These are phyloP conservation scores for Kalmusia sp. DNA, from an alignment of 2,329 filamentous ascomycete genomes.

Conservation along the genomic window DNA sequence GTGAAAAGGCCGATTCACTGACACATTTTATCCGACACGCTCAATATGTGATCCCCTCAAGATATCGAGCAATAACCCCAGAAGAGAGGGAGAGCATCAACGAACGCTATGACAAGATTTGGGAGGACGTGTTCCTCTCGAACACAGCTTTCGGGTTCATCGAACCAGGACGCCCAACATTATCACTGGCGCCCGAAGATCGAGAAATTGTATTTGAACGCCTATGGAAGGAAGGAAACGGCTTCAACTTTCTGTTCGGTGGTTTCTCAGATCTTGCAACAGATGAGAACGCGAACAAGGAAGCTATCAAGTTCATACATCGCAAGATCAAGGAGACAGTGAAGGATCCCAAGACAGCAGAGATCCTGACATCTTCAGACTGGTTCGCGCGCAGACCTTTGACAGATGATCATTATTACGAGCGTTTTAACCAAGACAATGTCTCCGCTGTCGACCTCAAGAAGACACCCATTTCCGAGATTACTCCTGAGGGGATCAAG, in stretches of 20 bases:
- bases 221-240: slow-evolving; percentile 24
- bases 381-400: slow-evolving; percentile 42
- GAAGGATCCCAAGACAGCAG: slow-evolving; percentile 1
- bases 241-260: slow-evolving; percentile 40
- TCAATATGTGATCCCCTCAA: slow-evolving; percentile 63
- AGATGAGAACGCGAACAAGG: slow-evolving; percentile 43
- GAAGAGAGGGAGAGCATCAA: slow-evolving; percentile 40
- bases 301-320: slow-evolving; percentile 48
- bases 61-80: slow-evolving; percentile 29
- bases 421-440: slow-evolving; percentile 47
- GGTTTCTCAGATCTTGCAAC: slow-evolving; percentile 30
- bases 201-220: slow-evolving; percentile 15
- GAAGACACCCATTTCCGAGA: slow-evolving; percentile 41
- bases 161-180: slow-evolving; percentile 19
- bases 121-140: slow-evolving; percentile 31
- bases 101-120: slow-evolving; percentile 44
- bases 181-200: slow-evolving; percentile 9
- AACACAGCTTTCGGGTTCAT: slow-evolving; percentile 43
- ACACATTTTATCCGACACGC: slow-evolving; percentile 14
- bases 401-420: slow-evolving; percentile 52
- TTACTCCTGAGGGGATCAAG: slow-evolving; percentile 46
- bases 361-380: neutral
- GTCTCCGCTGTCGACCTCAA: slow-evolving; percentile 49
- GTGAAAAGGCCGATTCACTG: neutral
- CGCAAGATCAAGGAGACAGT: slow-evolving; percentile 3